Conservation (phyloP, 148 eudicot species). For the Polygonum aviculare region DNA sequence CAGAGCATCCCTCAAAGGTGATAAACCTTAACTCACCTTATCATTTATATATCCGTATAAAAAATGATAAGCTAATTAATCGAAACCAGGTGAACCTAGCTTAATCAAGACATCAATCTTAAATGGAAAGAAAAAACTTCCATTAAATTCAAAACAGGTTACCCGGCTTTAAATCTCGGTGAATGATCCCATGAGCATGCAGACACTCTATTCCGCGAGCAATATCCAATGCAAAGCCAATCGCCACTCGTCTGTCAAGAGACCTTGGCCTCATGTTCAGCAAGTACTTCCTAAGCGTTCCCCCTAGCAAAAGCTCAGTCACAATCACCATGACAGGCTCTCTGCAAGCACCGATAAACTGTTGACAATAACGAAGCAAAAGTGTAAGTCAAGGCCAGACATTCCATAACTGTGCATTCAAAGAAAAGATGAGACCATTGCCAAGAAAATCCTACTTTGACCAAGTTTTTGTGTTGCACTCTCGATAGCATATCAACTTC, state of each 20-base stretch:
- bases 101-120: not conserved
- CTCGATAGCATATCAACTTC: conserved; percentile 91
- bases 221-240: conserved; percentile 39
- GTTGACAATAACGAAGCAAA: conserved; percentile 6
- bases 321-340: conserved; percentile 45
- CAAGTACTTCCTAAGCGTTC: conserved; percentile 37
- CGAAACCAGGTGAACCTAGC: not conserved
- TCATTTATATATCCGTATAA: not conserved
- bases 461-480: conserved; percentile 88
- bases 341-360: conserved; percentile 47
- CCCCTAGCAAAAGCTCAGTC: conserved; percentile 39
- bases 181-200: conserved; percentile 43
- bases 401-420: not conserved
- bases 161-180: conserved; percentile 50
- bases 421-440: not conserved
- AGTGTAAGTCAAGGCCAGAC: not conserved
- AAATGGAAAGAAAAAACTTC: not conserved
- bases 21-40: not conserved
- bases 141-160: conserved; percentile 5
- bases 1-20: not conserved
- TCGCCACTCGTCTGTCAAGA: conserved; percentile 30
- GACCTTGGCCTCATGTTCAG: conserved; percentile 28
- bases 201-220: conserved; percentile 42
- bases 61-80: not conserved
- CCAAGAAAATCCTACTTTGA: conserved; percentile 39